phyloP scores from a whole-genome alignment of 768 basidiomycete genomes.

The Lactarius deliciosus region DNA sequence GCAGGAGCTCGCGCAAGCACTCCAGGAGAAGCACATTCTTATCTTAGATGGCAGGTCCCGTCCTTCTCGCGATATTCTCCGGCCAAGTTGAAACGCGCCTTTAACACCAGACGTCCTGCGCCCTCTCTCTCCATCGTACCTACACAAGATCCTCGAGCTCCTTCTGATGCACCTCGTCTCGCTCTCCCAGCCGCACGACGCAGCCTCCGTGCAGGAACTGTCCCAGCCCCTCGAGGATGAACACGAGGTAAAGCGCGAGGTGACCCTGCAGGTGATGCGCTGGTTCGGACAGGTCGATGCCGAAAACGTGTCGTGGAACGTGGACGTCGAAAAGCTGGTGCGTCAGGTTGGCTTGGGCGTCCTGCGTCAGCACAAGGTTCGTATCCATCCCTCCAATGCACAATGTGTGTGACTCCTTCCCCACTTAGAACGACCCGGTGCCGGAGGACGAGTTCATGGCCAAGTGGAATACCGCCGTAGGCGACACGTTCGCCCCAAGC shows the following conservation, averaged over 20 bases:
- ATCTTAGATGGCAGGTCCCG: constrained; percentile 57
- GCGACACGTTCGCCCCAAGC: constrained; percentile 67
- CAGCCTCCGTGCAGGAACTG: constrained; percentile 60
- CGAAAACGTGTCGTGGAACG: constrained; percentile 52
- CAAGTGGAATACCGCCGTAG: constrained; percentile 72
- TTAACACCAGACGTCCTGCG: constrained; percentile 59
- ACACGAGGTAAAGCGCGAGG: constrained; percentile 62
- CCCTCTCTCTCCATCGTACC: constrained; percentile 65
- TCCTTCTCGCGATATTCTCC: background rate
- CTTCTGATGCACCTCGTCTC: constrained; percentile 75
- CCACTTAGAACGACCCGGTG: constrained; percentile 57
- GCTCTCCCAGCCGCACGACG: constrained; percentile 50
- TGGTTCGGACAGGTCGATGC: constrained; percentile 72
- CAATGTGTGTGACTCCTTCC: background rate
- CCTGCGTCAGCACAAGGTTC: constrained; percentile 59
- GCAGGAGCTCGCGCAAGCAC: constrained; percentile 60
- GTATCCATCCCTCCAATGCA: background rate
- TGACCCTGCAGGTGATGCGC: constrained; percentile 67
- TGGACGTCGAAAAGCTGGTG: constrained; percentile 61
- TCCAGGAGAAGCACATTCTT: constrained; percentile 71
- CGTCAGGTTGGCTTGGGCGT: constrained; percentile 77
- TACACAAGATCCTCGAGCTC: constrained; percentile 69
- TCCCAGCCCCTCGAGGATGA: constrained; percentile 62
- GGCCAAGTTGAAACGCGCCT: constrained; percentile 2
- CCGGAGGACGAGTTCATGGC: constrained; percentile 53